phyloP scores from a whole-genome alignment of 768 basidiomycete genomes.

The Rhodotorula taiwanensis region DNA sequence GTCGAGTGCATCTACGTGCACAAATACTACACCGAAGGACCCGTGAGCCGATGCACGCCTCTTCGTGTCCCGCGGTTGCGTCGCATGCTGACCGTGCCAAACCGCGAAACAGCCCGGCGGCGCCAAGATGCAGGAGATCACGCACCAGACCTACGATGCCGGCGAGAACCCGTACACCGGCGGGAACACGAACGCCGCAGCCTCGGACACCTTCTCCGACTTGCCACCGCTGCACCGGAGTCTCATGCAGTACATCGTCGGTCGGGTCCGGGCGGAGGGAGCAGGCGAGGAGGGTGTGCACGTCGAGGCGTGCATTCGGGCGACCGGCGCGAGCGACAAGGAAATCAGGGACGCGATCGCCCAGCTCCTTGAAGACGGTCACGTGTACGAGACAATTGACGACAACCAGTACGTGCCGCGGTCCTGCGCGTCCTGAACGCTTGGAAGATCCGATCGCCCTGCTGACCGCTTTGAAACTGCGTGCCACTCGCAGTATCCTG shows the following conservation, averaged over 20 bases:
- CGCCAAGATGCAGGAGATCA: neutral
- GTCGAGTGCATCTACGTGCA: slow-evolving; percentile 67
- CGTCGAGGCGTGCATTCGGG: slow-evolving; percentile 63
- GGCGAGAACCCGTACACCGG: slow-evolving; percentile 34
- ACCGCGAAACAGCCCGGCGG: slow-evolving; percentile 18
- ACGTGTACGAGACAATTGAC: slow-evolving; percentile 60
- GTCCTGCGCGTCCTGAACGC: neutral
- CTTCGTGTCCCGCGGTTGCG: no score
- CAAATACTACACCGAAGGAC: slow-evolving; percentile 60
- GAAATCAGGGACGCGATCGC: slow-evolving; percentile 63
- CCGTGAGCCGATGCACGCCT: slow-evolving; percentile 35
- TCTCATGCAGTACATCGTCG: slow-evolving; percentile 61
- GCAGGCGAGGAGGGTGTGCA: slow-evolving; percentile 61
- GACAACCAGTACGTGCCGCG: slow-evolving; percentile 27
- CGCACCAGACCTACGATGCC: slow-evolving; percentile 17
- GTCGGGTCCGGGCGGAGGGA: slow-evolving; percentile 41
- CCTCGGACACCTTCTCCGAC: slow-evolving; percentile 50
- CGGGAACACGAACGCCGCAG: neutral
- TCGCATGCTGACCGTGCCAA: neutral
- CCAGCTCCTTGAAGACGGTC: slow-evolving; percentile 67
- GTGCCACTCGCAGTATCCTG: slow-evolving; percentile 9
- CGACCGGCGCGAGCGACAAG: slow-evolving; percentile 58
- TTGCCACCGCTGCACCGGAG: slow-evolving; percentile 57
- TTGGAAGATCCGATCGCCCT: no score
- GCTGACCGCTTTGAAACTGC: neutral